Conservation (phyloP, 257 asterid genomes). For the Petunia axillaris region DNA sequence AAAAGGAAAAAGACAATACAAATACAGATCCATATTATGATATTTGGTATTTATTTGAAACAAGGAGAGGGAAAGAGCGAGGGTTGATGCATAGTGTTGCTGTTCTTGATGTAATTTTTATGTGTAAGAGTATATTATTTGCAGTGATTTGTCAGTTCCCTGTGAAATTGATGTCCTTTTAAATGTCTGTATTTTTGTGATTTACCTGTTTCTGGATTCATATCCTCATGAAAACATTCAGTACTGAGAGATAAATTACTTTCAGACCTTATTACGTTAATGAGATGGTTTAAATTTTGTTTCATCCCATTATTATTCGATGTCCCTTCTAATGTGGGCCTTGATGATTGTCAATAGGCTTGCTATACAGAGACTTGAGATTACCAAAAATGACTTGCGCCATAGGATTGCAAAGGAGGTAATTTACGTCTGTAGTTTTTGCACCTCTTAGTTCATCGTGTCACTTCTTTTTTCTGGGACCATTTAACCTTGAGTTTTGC, state of each 20-base stretch:
- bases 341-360: conserved; percentile 52
- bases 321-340: conserved; percentile 30
- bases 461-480: not conserved
- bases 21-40: too few species aligned
- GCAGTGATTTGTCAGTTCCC: not conserved
- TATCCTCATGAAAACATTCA: not conserved
- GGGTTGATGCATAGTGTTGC: conserved; percentile 9
- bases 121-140: not conserved
- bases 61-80: not conserved
- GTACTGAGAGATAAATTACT: not conserved
- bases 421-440: conserved; percentile 28
- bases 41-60: not conserved
- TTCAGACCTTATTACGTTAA: not conserved
- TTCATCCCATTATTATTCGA: not conserved
- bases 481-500: not conserved
- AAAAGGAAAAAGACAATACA: too few species aligned
- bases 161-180: conserved; percentile 10
- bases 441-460: conserved; percentile 18
- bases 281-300: conserved; percentile 6
- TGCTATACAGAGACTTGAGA: conserved; percentile 92
- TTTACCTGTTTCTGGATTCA: conserved; percentile 7
- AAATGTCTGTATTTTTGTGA: not conserved
- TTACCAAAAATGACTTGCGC: conserved; percentile 84
- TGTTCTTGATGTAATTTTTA: conserved; percentile 13
- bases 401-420: conserved; percentile 97